Conservation (phyloP, 2,329 filamentous ascomycete species). For the Exophiala sp. region DNA sequence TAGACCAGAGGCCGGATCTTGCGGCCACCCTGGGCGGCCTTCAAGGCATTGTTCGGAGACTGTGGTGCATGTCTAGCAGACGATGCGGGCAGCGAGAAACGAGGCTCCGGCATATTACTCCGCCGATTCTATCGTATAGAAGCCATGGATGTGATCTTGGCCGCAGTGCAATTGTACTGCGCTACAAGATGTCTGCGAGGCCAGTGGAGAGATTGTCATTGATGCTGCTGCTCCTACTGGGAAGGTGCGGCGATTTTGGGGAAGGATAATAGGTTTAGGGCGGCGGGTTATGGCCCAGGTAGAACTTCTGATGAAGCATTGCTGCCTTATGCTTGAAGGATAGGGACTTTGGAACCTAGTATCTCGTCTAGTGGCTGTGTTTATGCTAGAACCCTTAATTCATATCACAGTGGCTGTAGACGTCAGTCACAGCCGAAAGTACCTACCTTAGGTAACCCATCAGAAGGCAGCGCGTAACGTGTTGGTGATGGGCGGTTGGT, state of each 20-base stretch:
- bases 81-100: background rate
- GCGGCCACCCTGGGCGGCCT: background rate
- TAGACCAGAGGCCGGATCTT: slow-evolving; percentile 19
- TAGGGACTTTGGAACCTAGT: too few relatives aligned
- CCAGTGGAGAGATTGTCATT: background rate
- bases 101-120: background rate
- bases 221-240: background rate
- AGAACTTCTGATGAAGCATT: background rate
- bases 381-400: too few relatives aligned
- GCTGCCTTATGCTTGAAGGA: too few relatives aligned
- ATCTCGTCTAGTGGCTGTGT: too few relatives aligned
- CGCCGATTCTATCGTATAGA: background rate
- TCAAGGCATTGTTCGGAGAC: background rate
- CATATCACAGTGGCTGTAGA: too few relatives aligned
- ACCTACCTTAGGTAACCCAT: too few relatives aligned
- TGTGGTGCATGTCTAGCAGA: background rate
- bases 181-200: background rate
- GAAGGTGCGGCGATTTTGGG: background rate
- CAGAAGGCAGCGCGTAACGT: too few relatives aligned
- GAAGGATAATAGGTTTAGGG: slow-evolving; percentile 3
- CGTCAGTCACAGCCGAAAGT: too few relatives aligned
- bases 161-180: background rate
- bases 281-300: background rate
- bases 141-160: background rate
- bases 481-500: too few relatives aligned